Percentiles rank a stretch among this genome's conserved stretches.
phyloP scores from a whole-genome alignment of 306 rosid species.

The Acmispon strigosus region DNA sequence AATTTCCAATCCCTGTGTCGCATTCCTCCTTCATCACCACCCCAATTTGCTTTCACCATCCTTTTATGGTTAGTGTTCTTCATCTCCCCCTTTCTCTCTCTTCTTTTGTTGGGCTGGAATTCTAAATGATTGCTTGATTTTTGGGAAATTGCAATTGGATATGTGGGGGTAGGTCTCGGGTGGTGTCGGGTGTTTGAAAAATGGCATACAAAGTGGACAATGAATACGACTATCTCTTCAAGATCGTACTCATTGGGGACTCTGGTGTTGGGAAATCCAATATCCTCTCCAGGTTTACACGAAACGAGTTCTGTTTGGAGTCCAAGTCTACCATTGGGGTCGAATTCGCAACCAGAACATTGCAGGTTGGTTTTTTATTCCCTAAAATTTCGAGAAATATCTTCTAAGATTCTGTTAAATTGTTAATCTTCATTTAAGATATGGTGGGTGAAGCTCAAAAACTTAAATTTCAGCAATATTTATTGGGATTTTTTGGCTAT shows the following conservation, averaged over 20 bases:
- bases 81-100: neutral
- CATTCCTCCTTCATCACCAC: constrained; percentile 13
- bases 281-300: constrained; percentile 70
- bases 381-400: neutral
- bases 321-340: constrained; percentile 86
- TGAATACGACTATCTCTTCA: constrained; percentile 72
- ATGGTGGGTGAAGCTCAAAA: neutral
- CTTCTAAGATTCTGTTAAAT: neutral
- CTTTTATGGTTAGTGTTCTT: constrained; percentile 13
- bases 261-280: constrained; percentile 89
- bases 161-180: constrained; percentile 29
- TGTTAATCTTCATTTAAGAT: neutral
- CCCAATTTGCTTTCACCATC: constrained; percentile 16
- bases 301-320: constrained; percentile 73
- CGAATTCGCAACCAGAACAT: constrained; percentile 78
- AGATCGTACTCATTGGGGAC: constrained; percentile 74
- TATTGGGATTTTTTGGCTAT: neutral
- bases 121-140: neutral
- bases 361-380: constrained; percentile 34
- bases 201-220: constrained; percentile 76
- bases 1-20: constrained; percentile 5
- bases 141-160: neutral
- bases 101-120: neutral
- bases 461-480: neutral
- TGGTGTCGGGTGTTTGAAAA: constrained; percentile 35